Evolutionary conservation across 176 grass and related monocot species (phyloP).

Genomic region (Puccinellia tenuiflora): DNA sequence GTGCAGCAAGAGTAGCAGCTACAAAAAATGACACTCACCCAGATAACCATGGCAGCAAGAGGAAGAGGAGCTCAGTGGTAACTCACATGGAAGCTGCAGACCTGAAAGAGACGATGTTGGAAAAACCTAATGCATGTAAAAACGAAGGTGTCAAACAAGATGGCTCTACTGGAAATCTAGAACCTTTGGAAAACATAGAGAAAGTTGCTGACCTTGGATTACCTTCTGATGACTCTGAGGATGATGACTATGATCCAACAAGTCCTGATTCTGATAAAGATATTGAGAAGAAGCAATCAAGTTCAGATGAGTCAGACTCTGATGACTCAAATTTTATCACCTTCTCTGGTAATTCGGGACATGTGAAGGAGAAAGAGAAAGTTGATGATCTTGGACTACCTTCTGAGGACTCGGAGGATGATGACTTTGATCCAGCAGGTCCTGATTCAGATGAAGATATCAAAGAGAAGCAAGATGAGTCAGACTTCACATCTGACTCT

Average conservation of each 20-base stretch:
- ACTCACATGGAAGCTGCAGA: neutral
- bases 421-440: constrained; percentile 67
- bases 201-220: constrained; percentile 47
- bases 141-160: constrained; percentile 7
- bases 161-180: constrained; percentile 40
- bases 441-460: constrained; percentile 52
- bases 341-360: constrained; percentile 38
- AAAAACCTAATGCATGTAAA: constrained; percentile 12
- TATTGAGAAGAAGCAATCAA: constrained; percentile 4
- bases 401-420: constrained; percentile 79
- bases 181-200: constrained; percentile 25
- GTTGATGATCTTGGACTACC: constrained; percentile 55
- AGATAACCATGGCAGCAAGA: constrained; percentile 10
- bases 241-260: constrained; percentile 73
- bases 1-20: constrained; percentile 23
- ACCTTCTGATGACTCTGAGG: constrained; percentile 76
- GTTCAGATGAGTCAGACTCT: constrained; percentile 49
- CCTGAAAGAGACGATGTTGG: neutral
- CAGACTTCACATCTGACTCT: constrained; percentile 78
- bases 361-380: constrained; percentile 26
- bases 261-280: constrained; percentile 53
- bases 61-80: neutral
- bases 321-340: constrained; percentile 63
- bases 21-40: neutral
- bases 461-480: constrained; percentile 39